A percentile compares a stretch with the other conserved stretches of the same genome.
phyloP scores from a whole-genome alignment of 495 filamentous ascomycete species.

The Schizothecium vesticola region DNA sequence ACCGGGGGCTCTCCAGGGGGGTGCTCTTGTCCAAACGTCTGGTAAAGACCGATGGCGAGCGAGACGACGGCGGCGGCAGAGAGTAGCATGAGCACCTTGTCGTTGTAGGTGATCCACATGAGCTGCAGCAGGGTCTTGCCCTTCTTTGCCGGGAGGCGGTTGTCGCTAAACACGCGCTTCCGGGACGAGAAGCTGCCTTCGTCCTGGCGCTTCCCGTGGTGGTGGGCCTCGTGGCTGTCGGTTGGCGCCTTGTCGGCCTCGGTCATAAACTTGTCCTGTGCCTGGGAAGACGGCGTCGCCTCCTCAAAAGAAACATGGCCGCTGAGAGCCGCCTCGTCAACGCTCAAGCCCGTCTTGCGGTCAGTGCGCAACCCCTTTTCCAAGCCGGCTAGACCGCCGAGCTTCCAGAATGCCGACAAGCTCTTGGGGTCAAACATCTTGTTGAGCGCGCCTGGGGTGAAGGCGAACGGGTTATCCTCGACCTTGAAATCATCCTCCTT shows the following conservation, averaged over 20 bases:
- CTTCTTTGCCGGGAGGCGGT: slow-evolving; percentile 68
- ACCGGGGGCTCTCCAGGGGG: slow-evolving; percentile 44
- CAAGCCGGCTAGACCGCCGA: slow-evolving; percentile 63
- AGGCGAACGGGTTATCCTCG: slow-evolving; percentile 65
- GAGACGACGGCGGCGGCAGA: slow-evolving; percentile 69
- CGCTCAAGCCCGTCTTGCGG: slow-evolving; percentile 56
- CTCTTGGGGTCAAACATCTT: slow-evolving; percentile 75
- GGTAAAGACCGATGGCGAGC: slow-evolving; percentile 67
- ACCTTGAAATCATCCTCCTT: slow-evolving; percentile 60
- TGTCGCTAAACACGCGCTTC: slow-evolving; percentile 65
- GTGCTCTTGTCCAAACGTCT: slow-evolving; percentile 47
- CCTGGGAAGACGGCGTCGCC: slow-evolving; percentile 43
- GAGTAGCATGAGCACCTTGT: slow-evolving; percentile 74
- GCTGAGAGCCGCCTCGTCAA: slow-evolving; percentile 56
- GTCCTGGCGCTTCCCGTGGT: slow-evolving; percentile 12
- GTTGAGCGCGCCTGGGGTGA: slow-evolving; percentile 62
- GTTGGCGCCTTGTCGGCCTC: slow-evolving; percentile 22
- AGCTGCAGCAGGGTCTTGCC: slow-evolving; percentile 65
- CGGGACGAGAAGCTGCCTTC: slow-evolving; percentile 53
- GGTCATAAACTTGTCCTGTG: slow-evolving; percentile 25
- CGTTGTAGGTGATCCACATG: slow-evolving; percentile 83
- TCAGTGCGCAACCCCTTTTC: slow-evolving; percentile 65
- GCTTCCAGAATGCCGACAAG: slow-evolving; percentile 59
- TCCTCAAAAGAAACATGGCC: slow-evolving; percentile 57
- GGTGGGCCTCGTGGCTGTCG: slow-evolving; percentile 9